Base-by-base conservation (phyloP, 2,329 filamentous ascomycete species). In the Hymenoscyphus scutula region DNA sequence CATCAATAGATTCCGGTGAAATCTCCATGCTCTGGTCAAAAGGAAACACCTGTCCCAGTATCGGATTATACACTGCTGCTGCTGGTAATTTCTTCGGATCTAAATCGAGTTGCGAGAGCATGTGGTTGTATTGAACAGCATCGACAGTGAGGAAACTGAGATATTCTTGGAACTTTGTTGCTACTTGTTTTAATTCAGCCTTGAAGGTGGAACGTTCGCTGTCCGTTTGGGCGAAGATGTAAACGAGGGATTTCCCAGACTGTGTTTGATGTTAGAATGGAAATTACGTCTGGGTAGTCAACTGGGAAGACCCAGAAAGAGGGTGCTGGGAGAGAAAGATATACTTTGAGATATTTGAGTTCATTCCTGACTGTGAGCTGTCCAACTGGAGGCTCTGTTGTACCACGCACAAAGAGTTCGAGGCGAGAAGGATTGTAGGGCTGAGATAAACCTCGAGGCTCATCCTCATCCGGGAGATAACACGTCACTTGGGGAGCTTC, bases 91-190 rank as follows among this genome's bases (percentile, higher is more conserved):
- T 60, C 4, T 68, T 72, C 0, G 63, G 56, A 6, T 65, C 56
- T 45, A 80, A 65, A 1, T 80, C 81, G 57, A 82, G 69, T 41
- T 73, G 72, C 7, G 67, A 62, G 1, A 75, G 69, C 69, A 82
- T 78, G 27, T 81, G 77, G 3, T 73, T 75, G 65, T 82, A 82
- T 63, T 82, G 79, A 32, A 67, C 62, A 0, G 74, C 72, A 62
- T 83, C 79, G 1, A 82, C 77, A 1, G 78, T 81, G 3, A 80
- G 77, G 63, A 83, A 83, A 60, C 71, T 73, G 13, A 83, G 74
- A 61, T 80, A 82, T 13, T 82, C 79, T 60, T 72, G 65, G 69
- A 80, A 81, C 65, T 76, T 77, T 63, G 77, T 77, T 1, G 81
- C 81, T 1, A 81, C 68, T 3, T 76, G 74, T 17, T 73, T 71